Evolutionary conservation across 768 basidiomycete species (phyloP).

Genomic region (Suillus tomentosus): DNA sequence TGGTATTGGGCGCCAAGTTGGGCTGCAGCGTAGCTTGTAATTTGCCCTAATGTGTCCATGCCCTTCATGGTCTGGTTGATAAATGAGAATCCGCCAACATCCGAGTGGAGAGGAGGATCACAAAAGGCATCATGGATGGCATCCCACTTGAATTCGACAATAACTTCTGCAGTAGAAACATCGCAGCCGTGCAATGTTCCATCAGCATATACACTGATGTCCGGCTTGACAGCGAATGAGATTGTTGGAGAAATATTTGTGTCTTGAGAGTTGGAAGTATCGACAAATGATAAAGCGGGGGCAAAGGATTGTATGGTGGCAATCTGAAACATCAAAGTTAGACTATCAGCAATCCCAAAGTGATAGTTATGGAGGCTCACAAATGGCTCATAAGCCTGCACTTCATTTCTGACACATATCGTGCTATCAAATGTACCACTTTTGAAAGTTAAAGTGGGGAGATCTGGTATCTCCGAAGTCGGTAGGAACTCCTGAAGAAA

Average conservation of each 20-base stretch:
- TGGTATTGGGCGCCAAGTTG: conserved; percentile 21
- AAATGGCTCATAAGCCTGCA: background rate
- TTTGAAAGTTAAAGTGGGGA: background rate
- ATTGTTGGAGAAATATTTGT: background rate
- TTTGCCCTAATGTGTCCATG: conserved; percentile 19
- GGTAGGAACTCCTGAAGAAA: background rate
- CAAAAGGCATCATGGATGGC: background rate
- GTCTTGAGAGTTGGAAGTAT: background rate
- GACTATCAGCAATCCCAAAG: background rate
- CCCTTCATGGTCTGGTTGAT: background rate
- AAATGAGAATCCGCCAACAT: background rate
- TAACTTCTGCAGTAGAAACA: background rate
- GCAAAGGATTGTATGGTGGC: background rate
- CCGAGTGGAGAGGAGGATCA: background rate
- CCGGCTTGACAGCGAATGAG: background rate
- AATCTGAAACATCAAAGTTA: background rate
- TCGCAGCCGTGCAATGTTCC: background rate
- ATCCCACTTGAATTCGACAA: background rate
- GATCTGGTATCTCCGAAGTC: background rate
- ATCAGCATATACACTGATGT: background rate
- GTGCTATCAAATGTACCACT: background rate
- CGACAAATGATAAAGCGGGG: background rate
- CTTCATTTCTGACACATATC: background rate
- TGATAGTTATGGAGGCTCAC: background rate
- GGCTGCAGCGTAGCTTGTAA: conserved; percentile 21